phyloP scores from a whole-genome alignment of 2,329 filamentous ascomycete species.

The Xylaria arbuscula region DNA sequence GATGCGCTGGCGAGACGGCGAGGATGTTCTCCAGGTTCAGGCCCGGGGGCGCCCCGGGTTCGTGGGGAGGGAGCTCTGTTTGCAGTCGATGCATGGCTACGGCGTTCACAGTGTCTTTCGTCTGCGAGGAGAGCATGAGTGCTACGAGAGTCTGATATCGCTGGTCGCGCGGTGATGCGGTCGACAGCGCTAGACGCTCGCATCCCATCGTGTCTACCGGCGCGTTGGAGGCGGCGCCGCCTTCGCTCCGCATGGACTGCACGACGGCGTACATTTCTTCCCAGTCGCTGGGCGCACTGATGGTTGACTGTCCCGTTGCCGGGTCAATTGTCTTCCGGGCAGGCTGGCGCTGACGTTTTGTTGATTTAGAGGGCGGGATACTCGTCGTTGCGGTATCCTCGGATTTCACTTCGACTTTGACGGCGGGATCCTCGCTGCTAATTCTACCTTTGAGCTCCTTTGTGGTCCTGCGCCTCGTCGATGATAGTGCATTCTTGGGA shows the following conservation, averaged over 20 bases:
- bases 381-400: conserved; percentile 17
- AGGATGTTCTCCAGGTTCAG: conserved; percentile 83
- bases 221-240: conserved; percentile 72
- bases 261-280: conserved; percentile 81
- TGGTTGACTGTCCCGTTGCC: conserved; percentile 36
- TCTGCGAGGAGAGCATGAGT: conserved; percentile 92
- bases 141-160: conserved; percentile 88
- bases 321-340: conserved; percentile 45
- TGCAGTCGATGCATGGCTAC: conserved; percentile 84
- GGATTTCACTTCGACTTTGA: conserved; percentile 17
- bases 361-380: not conserved
- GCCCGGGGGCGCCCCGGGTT: conserved; percentile 58
- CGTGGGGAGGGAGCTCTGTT: conserved; percentile 71
- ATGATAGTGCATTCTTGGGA: conserved; percentile 18
- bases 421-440: conserved; percentile 20
- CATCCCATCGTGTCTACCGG: conserved; percentile 99
- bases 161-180: conserved; percentile 64
- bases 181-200: conserved; percentile 73
- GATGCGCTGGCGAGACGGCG: conserved; percentile 70
- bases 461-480: conserved; percentile 34
- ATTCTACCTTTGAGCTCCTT: conserved; percentile 29
- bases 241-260: conserved; percentile 75
- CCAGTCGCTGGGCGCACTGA: conserved; percentile 60
- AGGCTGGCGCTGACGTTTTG: conserved; percentile 45
- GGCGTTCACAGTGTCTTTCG: conserved; percentile 90